Percentiles rank a stretch among this genome's conserved stretches.
These are phyloP conservation scores for Globisporangium orthogonon DNA, from an alignment of 352 stramenopile genomes.

Conservation along the genomic window DNA sequence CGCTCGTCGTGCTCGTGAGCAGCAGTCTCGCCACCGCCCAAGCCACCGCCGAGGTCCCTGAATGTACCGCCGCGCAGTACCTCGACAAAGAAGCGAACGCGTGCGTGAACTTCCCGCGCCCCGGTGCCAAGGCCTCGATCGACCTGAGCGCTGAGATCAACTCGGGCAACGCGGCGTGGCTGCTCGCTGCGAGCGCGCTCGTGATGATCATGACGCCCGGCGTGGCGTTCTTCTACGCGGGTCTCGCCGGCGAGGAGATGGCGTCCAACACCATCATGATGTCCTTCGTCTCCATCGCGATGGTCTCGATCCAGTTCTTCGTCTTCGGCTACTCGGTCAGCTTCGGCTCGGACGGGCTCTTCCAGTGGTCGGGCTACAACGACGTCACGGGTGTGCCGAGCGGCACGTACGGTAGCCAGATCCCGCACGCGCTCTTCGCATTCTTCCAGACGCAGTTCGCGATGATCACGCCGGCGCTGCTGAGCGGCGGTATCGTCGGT, in stretches of 20 bases:
- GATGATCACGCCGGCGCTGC: slow-evolving; percentile 67
- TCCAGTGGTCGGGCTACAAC: slow-evolving; percentile 51
- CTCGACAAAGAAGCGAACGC: slow-evolving; percentile 20
- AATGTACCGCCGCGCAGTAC: slow-evolving; percentile 27
- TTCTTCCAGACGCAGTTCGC: slow-evolving; percentile 85
- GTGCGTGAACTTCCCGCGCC: slow-evolving; percentile 33
- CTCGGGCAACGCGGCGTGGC: slow-evolving; percentile 60
- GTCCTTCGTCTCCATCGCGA: slow-evolving; percentile 66
- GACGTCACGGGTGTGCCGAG: slow-evolving; percentile 35
- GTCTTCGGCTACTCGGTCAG: slow-evolving; percentile 65
- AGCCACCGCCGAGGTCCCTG: not conserved
- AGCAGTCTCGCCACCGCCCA: slow-evolving; percentile 6
- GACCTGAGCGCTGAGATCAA: slow-evolving; percentile 30
- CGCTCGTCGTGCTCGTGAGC: slow-evolving; percentile 10
- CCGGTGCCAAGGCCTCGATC: slow-evolving; percentile 21
- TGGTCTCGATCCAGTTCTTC: slow-evolving; percentile 82
- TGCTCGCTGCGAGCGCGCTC: slow-evolving; percentile 38
- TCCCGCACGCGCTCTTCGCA: slow-evolving; percentile 67
- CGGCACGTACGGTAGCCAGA: slow-evolving; percentile 46
- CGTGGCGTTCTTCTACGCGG: slow-evolving; percentile 77
- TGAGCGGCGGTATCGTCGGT: slow-evolving; percentile 77
- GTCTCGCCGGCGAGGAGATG: slow-evolving; percentile 60
- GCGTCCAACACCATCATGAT: slow-evolving; percentile 81
- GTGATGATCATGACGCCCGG: slow-evolving; percentile 74
- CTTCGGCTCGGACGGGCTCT: slow-evolving; percentile 55